Evolutionary conservation across 2,329 filamentous ascomycete genomes (phyloP), one percentile per base, ranked within the genome.

Genomic region (Pseudogymnoascus sp.): DNA sequence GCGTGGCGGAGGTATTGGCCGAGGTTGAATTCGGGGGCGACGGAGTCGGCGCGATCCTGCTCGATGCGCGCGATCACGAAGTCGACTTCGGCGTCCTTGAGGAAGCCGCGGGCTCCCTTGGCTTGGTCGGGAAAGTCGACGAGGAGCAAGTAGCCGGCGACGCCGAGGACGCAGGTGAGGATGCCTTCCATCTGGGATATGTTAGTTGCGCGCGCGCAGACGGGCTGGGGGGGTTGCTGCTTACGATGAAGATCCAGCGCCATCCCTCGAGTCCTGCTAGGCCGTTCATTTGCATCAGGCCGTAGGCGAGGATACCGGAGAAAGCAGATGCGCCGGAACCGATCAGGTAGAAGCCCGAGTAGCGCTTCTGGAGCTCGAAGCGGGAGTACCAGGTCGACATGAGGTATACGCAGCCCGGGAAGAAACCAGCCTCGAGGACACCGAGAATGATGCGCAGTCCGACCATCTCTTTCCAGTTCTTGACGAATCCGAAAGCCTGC

Each of bases 341-440:
- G 4, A 90, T 78, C 14, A 90, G 79, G 71, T 89, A 90, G 69
- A 91, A 91, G 23, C 82, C 73, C 0, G 86, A 85, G 70, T 88
- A 89, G 60, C 88, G 79, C 72, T 87, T 88, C 60, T 88, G 87
- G 16, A 90, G 80, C 74, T 91, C 87, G 68, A 84, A 88, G 79
- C 70, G 63, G 14, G 70, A 63, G 68, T 80, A 80, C 72, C 76
- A 80, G 3, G 72, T 74, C 12, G 70, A 73, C 6, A 79, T 71
- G 31, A 76, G 74, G 66, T 76, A 80, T 42, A 77, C 73, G 25
- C 74, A 76, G 23, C 77, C 77, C 1, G 75, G 75, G 60, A 74
- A 71, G 65, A 72, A 72, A 21, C 70, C 70, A 40, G 70, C 69
- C 62, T 72, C 70, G 21, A 72, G 66, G 8, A 67, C 63, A 53